These are phyloP conservation scores for Aegilops sharonensis DNA, from an alignment of 176 grass and related monocot species.

Conservation along the genomic window DNA sequence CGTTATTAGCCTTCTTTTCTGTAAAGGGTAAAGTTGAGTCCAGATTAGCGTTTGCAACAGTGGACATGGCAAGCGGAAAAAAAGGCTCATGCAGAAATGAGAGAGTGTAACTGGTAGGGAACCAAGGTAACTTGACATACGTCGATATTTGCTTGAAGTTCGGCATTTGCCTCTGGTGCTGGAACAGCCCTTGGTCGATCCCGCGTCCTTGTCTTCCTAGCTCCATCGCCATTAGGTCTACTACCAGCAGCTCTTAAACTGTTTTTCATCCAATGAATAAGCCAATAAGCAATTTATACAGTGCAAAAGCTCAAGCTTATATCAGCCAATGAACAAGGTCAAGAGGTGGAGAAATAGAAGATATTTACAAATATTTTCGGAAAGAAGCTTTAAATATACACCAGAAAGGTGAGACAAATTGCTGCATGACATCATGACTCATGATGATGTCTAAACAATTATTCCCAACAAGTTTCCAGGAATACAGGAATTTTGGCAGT, in stretches of 20 bases:
- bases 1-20: conserved; percentile 79
- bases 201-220: conserved; percentile 69
- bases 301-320: conserved; percentile 1
- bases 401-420: conserved; percentile 31
- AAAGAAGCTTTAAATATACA: conserved; percentile 1
- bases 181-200: conserved; percentile 70
- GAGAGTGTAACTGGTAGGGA: conserved; percentile 13
- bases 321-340: conserved; percentile 1
- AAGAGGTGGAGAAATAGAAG: conserved; percentile 19
- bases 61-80: background rate
- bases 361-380: background rate
- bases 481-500: conserved; percentile 49
- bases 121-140: conserved; percentile 40
- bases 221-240: conserved; percentile 68
- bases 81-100: background rate
- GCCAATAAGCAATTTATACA: conserved; percentile 2
- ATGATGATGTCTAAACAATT: conserved; percentile 56
- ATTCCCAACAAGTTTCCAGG: conserved; percentile 47
- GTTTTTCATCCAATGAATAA: conserved; percentile 26
- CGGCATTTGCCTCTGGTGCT: conserved; percentile 85
- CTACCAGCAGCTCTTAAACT: conserved; percentile 65
- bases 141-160: conserved; percentile 88
- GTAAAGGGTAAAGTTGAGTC: background rate
- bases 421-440: conserved; percentile 28
- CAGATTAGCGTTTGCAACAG: background rate